Evolutionary conservation across 2,329 filamentous ascomycete species (phyloP), one percentile per base, ranked within the genome.

Genomic region (Zasmidium citrigriseum): DNA sequence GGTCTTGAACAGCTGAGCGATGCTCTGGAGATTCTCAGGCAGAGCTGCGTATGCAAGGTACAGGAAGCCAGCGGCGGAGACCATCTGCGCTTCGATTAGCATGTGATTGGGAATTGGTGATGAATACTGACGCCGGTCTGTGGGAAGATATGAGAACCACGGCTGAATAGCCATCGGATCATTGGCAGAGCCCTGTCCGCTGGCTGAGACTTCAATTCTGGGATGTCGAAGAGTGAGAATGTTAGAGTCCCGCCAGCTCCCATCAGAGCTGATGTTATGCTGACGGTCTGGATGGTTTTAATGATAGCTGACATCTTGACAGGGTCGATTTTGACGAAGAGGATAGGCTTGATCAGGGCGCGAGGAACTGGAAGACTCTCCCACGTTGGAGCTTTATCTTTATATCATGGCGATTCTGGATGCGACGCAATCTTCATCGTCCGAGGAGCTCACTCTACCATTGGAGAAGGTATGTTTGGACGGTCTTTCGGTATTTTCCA

Each of bases 141-240:
- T 1, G 68, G 68, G 53, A 69, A 68, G 52, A 62, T 65, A 49
- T 70, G 68, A 1, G 63, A 65, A 24, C 67, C 68, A 5, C 66
- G 57, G 20, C 50, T 58, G 57, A 68, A 71, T 25, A 67, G 60
- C 64, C 65, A 70, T 54, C 68, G 57, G 4, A 64, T 64, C 7
- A 49, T 44, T 18, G 68, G 64, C 3, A 70, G 55, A 7, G 68
- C 59, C 52, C 68, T 63, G 29, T 63, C 61, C 34, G 68, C 68
- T 12, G 67, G 67, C 38, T 71, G 68, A 11, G 67, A 62, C 55
- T 65, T 62, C 1, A 69, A 29, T 46, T 65, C 56, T 18, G 66
- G 66, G 20, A 69, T 55, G 24, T 66, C 66, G 60, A 68, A 67
- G 29, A 67, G 52, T 18, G 64, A 67, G 3, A 68, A 55, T 1